These are phyloP conservation scores for Stephania yunnanensis DNA, from an alignment of 164 flowering plant species.

Conservation along the genomic window DNA sequence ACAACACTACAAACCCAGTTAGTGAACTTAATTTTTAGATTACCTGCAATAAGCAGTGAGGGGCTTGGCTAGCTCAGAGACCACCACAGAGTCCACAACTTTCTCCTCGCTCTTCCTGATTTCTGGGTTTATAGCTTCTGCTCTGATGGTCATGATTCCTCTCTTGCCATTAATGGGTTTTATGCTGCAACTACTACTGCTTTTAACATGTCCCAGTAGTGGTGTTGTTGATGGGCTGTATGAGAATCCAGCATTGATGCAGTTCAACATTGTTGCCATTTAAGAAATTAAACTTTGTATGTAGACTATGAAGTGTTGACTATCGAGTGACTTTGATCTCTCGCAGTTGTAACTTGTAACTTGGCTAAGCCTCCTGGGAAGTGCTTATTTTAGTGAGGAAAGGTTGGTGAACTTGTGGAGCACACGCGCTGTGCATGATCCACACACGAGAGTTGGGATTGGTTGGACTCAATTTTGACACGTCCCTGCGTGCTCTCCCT, in stretches of 20 bases:
- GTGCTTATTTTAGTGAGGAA: background rate
- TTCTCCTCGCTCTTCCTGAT: slow-evolving; percentile 72
- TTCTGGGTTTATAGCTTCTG: slow-evolving; percentile 65
- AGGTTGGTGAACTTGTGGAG: slow-evolving; percentile 30
- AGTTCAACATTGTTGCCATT: slow-evolving; percentile 39
- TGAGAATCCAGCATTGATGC: slow-evolving; percentile 25
- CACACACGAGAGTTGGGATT: background rate
- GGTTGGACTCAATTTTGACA: slow-evolving; percentile 14
- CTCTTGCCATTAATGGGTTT: background rate
- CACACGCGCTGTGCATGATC: slow-evolving; percentile 22
- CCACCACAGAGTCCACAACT: slow-evolving; percentile 77
- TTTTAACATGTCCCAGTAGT: background rate
- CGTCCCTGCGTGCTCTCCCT: slow-evolving; percentile 9
- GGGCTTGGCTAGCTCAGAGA: slow-evolving; percentile 74
- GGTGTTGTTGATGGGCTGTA: slow-evolving; percentile 16
- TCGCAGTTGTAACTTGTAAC: background rate
- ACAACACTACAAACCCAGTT: background rate
- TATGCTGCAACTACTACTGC: background rate
- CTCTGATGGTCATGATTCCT: slow-evolving; percentile 29
- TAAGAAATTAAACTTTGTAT: background rate
- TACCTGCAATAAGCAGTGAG: slow-evolving; percentile 94
- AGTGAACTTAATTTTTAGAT: background rate
- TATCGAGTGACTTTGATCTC: background rate
- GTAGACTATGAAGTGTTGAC: background rate
- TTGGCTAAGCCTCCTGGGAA: background rate